Conservation (phyloP, 257 asterid genomes). For the Cruciata laevipes region DNA sequence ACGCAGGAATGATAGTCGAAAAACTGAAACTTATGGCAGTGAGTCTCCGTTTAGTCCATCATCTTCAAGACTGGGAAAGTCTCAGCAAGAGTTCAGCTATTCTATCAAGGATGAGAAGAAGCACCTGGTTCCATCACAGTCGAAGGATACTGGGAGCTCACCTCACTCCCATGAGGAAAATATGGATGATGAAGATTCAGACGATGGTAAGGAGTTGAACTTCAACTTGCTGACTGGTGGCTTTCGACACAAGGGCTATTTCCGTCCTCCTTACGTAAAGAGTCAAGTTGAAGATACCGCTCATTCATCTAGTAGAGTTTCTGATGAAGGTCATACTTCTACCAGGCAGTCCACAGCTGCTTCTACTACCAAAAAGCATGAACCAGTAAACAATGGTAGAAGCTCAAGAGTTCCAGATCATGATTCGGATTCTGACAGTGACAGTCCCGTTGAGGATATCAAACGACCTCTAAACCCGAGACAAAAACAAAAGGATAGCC, state of each 20-base stretch:
- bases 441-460: slow-evolving; percentile 46
- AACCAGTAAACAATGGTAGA: slow-evolving; percentile 20
- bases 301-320: slow-evolving; percentile 27
- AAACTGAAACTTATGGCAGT: slow-evolving; percentile 12
- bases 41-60: slow-evolving; percentile 22
- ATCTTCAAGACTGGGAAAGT: slow-evolving; percentile 19
- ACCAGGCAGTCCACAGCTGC: slow-evolving; percentile 22
- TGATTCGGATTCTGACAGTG: slow-evolving; percentile 35
- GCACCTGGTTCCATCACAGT: not conserved
- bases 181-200: slow-evolving; percentile 26
- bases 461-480: slow-evolving; percentile 17
- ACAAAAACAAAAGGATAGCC: slow-evolving; percentile 16
- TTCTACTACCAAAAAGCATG: slow-evolving; percentile 16
- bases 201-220: slow-evolving; percentile 36
- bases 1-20: slow-evolving; percentile 15
- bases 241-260: slow-evolving; percentile 60
- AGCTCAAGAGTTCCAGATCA: slow-evolving; percentile 26
- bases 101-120: slow-evolving; percentile 13
- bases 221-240: slow-evolving; percentile 84
- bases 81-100: slow-evolving; percentile 16
- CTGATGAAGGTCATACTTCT: slow-evolving; percentile 20
- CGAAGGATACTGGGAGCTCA: slow-evolving; percentile 6
- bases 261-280: slow-evolving; percentile 45
- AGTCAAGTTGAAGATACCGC: slow-evolving; percentile 27
- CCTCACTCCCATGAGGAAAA: slow-evolving; percentile 6